These are phyloP conservation scores for Trapa incisa DNA, from an alignment of 345 rosid genomes.

Conservation along the genomic window DNA sequence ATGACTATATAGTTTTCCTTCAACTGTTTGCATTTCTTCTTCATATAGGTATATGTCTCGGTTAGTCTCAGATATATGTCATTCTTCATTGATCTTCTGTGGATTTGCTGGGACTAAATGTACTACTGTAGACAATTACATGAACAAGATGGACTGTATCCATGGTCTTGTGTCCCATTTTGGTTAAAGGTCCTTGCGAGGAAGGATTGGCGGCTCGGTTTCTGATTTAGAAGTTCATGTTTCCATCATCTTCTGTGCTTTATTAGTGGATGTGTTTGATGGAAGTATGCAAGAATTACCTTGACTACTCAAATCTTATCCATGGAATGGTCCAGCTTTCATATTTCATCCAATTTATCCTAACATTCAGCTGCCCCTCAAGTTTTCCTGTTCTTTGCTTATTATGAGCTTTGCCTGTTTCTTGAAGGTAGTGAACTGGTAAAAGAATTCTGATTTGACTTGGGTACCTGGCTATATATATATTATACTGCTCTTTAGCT, in stretches of 20 bases:
- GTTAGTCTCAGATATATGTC: background rate
- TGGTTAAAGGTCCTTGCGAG: background rate
- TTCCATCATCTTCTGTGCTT: too few relatives aligned
- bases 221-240: too few relatives aligned
- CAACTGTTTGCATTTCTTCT: background rate
- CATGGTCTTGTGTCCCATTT: background rate
- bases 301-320: too few relatives aligned
- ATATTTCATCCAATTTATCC: background rate
- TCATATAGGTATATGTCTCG: background rate
- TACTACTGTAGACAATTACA: constrained; percentile 1
- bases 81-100: constrained; percentile 3
- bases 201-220: too few relatives aligned
- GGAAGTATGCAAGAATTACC: background rate
- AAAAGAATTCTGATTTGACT: background rate
- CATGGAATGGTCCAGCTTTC: background rate
- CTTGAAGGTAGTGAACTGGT: background rate
- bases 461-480: background rate
- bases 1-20: background rate
- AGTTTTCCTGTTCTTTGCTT: too few relatives aligned
- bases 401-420: background rate
- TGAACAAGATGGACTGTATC: background rate
- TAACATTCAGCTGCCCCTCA: background rate
- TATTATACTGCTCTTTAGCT: too few relatives aligned
- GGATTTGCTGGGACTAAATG: background rate
- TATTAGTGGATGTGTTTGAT: background rate